Conservation (phyloP, 2,329 filamentous ascomycete genomes). For the Scedosporium dehoogii region DNA sequence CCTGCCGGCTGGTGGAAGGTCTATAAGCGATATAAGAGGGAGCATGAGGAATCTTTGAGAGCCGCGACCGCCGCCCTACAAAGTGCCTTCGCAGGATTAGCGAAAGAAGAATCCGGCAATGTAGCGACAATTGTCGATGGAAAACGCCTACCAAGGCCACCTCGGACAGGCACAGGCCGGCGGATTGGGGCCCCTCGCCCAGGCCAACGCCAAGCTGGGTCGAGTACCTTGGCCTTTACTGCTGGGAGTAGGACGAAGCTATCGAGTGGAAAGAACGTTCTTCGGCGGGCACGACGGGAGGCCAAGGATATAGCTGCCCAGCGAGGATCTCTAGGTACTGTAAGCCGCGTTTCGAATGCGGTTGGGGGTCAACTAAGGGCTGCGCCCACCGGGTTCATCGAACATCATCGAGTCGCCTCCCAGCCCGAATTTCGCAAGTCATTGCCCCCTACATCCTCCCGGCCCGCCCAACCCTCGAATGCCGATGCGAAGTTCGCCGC, state of each 20-base stretch:
- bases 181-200: not conserved
- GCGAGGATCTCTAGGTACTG: not conserved
- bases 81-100: not conserved
- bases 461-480: not conserved
- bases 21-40: constrained; percentile 58
- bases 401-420: constrained; percentile 2
- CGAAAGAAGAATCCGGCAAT: constrained; percentile 21
- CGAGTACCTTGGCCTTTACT: constrained; percentile 4
- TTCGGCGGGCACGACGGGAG: constrained; percentile 3
- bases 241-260: constrained; percentile 6
- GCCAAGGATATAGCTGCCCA: constrained; percentile 2
- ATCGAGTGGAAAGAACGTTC: constrained; percentile 1
- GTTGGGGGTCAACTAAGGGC: not conserved
- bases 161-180: constrained; percentile 1
- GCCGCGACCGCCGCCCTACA: constrained; percentile 2
- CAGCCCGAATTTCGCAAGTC: constrained; percentile 1
- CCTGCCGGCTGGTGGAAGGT: constrained; percentile 67
- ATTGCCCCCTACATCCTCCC: not conserved
- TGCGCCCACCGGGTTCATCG: not conserved
- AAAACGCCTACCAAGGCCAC: not conserved
- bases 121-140: constrained; percentile 16
- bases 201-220: not conserved
- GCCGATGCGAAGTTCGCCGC: not conserved
- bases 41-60: constrained; percentile 43
- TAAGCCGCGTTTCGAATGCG: not conserved